Evolutionary conservation across 208 protist species (phyloP).

Genomic region (Leptomonas pyrrhocoris): DNA sequence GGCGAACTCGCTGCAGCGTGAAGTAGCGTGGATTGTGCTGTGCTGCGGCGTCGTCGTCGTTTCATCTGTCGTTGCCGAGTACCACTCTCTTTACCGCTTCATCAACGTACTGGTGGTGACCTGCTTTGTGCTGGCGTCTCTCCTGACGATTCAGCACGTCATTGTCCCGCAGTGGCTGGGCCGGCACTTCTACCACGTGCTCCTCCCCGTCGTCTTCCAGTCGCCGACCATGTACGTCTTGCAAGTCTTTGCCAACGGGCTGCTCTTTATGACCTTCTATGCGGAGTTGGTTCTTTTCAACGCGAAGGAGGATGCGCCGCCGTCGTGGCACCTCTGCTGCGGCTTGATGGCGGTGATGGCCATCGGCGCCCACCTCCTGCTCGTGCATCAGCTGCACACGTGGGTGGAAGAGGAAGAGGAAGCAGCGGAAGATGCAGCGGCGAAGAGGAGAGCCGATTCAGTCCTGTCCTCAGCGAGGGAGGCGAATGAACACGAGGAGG

Average conservation of each 20-base stretch:
- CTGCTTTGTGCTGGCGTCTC: slow-evolving; percentile 30
- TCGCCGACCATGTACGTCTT: slow-evolving; percentile 37
- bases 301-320: slow-evolving; percentile 24
- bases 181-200: slow-evolving; percentile 42
- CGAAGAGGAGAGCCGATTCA: not conserved
- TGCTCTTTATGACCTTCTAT: slow-evolving; percentile 37
- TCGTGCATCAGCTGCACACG: slow-evolving; percentile 44
- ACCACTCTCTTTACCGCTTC: slow-evolving; percentile 35
- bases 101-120: slow-evolving; percentile 34
- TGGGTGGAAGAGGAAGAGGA: slow-evolving; percentile 14
- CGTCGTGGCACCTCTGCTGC: slow-evolving; percentile 60
- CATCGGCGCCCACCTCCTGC: slow-evolving; percentile 47
- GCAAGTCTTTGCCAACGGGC: slow-evolving; percentile 54
- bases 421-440: too few species aligned
- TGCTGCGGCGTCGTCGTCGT: slow-evolving; percentile 41
- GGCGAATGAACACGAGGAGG: not conserved
- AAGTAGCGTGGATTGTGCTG: slow-evolving; percentile 40
- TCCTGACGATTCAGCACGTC: slow-evolving; percentile 28
- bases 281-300: slow-evolving; percentile 45
- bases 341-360: slow-evolving; percentile 56
- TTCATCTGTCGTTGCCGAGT: slow-evolving; percentile 48
- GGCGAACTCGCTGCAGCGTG: slow-evolving; percentile 9
- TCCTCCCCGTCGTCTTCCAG: slow-evolving; percentile 39
- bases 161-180: slow-evolving; percentile 21
- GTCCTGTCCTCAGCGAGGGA: not conserved